Conservation (phyloP, 2,329 filamentous ascomycete species). For the Verticillium tricorpus region DNA sequence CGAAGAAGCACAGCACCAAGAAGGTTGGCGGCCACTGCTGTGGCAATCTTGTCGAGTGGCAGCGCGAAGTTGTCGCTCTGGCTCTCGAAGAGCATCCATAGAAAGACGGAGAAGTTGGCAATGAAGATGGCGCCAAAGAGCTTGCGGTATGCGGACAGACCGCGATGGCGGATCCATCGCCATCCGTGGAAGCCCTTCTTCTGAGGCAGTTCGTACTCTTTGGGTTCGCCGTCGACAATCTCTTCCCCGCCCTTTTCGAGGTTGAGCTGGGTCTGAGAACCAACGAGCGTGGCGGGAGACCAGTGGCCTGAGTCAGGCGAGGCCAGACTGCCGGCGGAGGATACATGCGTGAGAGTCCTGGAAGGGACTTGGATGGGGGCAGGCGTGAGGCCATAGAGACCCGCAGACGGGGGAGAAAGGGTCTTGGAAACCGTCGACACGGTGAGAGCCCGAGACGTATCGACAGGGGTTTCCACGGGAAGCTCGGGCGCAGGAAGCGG, state of each 20-base stretch:
- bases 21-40: slow-evolving; percentile 43
- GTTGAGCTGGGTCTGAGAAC: not conserved
- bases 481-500: not conserved
- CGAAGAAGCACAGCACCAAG: slow-evolving; percentile 44
- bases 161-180: slow-evolving; percentile 34
- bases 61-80: slow-evolving; percentile 17
- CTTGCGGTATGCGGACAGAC: slow-evolving; percentile 51
- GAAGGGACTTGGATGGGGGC: not conserved
- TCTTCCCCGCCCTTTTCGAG: slow-evolving; percentile 9
- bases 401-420: not conserved
- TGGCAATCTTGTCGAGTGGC: slow-evolving; percentile 31
- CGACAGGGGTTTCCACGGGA: not conserved
- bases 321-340: not conserved
- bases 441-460: not conserved
- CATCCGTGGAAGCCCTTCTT: slow-evolving; percentile 36
- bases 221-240: slow-evolving; percentile 8
- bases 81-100: slow-evolving; percentile 30
- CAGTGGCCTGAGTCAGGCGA: not conserved
- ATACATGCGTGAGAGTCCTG: not conserved
- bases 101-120: slow-evolving; percentile 43
- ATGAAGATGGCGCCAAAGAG: slow-evolving; percentile 51
- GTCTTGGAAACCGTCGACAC: not conserved
- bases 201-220: slow-evolving; percentile 29
- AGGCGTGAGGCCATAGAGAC: not conserved
- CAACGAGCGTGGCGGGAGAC: not conserved